A percentile compares a stretch with the other conserved stretches of the same genome.
phyloP scores from a whole-genome alignment of 192 early-diverging fungal species.

The Neocallimastix lanati region DNA sequence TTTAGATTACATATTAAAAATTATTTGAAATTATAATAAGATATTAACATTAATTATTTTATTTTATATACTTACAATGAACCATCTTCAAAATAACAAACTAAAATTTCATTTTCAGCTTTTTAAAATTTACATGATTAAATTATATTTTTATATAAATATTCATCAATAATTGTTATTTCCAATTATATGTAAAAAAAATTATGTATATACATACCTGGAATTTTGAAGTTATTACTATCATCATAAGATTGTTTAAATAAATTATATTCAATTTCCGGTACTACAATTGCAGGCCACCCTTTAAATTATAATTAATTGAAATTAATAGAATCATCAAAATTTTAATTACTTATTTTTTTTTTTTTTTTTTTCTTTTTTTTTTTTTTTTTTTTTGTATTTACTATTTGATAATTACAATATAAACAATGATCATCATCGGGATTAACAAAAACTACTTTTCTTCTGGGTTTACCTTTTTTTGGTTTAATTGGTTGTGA shows the following conservation, averaged over 20 bases:
- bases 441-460: not conserved
- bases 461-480: not conserved
- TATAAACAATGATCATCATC: not conserved
- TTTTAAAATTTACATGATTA: not conserved
- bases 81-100: not conserved
- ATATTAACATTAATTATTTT: too few species aligned
- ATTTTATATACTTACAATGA: not conserved
- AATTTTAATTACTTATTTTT: too few species aligned
- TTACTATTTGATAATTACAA: too few species aligned
- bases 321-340: too few species aligned
- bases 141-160: too few species aligned
- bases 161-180: too few species aligned
- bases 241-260: not conserved
- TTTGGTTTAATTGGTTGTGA: not conserved
- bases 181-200: too few species aligned
- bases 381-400: too few species aligned
- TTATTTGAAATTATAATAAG: too few species aligned
- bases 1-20: too few species aligned
- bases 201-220: not conserved
- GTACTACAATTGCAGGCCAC: not conserved
- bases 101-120: not conserved
- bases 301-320: too few species aligned
- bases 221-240: not conserved
- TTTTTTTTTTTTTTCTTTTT: too few species aligned
- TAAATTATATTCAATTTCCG: not conserved